Base-by-base conservation (phyloP, 495 filamentous ascomycete genomes). In the Penicillium turbatum region DNA sequence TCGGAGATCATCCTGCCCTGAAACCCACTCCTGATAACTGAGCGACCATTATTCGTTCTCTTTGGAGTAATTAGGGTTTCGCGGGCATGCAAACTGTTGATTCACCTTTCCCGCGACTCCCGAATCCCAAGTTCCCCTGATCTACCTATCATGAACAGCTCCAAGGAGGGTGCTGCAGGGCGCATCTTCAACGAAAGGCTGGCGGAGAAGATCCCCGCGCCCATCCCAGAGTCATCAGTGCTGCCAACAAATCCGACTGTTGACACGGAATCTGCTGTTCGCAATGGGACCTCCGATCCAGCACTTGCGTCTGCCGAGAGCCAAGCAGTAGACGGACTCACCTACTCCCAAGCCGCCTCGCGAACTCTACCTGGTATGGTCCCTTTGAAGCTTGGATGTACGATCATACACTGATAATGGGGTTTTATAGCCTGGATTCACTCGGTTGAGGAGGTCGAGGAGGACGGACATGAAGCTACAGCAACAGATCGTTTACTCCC, bases 401-500 rank as follows among this genome's bases (percentile, higher is more conserved):
- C 11, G 26, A 34, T 21, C 21, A 10, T 7, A 45, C 36, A 44
- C 60, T 65, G 35, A 69, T 43, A 35, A 43, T 16, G 13, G 11
- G 24, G 32, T 15, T 43, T 26, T 31, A 17, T 58, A 75, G 72
- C 67, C 29, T 75, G 72, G 72, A 70, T 75, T 41, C 64, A 60
- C 12, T 72, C 72, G 26, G 67, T 72, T 42, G 62, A 75, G 31
- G 43, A 53, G 16, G 32, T 55, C 38, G 44, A 48, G 16, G 65
- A 66, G 19, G 65, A 70, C 13, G 70, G 57, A 24, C 53, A 62
- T 30, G 65, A 70, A 49, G 66, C 62, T 30, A 51, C 61, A 24
- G 65, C 53, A 49, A 68, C 64, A 17, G 64, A 68, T 26, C 67
- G 58, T 6, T 58, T 77, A 31, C 60, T 80, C 3, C 74, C 74